Conservation (phyloP, 208 protist genomes). For the Trypanosoma vivax region DNA sequence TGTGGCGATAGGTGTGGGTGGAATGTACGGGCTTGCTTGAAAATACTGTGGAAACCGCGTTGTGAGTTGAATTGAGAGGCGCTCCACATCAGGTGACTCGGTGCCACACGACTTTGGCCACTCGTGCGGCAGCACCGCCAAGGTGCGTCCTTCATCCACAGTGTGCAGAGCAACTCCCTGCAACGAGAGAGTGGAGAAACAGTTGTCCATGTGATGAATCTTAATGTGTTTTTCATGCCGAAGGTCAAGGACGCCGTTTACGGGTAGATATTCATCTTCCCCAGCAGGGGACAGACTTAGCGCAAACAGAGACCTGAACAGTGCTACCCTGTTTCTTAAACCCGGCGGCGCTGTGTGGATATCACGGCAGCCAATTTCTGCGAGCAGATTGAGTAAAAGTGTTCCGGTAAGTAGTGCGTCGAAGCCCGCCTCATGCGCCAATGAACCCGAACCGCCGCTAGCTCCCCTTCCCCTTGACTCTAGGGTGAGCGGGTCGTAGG, state of each 20-base stretch:
- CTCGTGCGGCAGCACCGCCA: conserved; percentile 34
- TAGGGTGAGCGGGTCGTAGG: conserved; percentile 45
- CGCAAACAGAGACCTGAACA: conserved; percentile 59
- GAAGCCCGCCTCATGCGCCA: conserved; percentile 64
- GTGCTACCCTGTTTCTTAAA: conserved; percentile 37
- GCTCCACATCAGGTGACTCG: not conserved
- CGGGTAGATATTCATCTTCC: conserved; percentile 42
- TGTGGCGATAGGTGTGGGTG: not conserved
- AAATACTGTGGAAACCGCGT: conserved; percentile 25
- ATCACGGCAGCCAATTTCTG: conserved; percentile 27
- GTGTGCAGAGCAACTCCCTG: conserved; percentile 23
- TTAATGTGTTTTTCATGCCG: conserved; percentile 30
- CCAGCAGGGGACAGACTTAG: conserved; percentile 19
- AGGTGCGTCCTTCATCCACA: conserved; percentile 31
- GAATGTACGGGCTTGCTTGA: conserved; percentile 14
- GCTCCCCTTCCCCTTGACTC: conserved; percentile 6
- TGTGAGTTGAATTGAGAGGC: conserved; percentile 16
- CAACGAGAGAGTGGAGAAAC: conserved; percentile 24
- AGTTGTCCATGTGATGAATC: conserved; percentile 33
- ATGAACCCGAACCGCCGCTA: not conserved
- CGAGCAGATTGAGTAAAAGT: conserved; percentile 59
- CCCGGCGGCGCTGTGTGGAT: conserved; percentile 18
- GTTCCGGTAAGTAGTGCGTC: conserved; percentile 67
- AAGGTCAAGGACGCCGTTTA: conserved; percentile 32
- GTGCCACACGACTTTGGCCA: not conserved